A percentile compares a stretch with the other conserved stretches of the same genome.
Evolutionary conservation across 148 eudicot species (phyloP).

Genomic region (Arbutus unedo): DNA sequence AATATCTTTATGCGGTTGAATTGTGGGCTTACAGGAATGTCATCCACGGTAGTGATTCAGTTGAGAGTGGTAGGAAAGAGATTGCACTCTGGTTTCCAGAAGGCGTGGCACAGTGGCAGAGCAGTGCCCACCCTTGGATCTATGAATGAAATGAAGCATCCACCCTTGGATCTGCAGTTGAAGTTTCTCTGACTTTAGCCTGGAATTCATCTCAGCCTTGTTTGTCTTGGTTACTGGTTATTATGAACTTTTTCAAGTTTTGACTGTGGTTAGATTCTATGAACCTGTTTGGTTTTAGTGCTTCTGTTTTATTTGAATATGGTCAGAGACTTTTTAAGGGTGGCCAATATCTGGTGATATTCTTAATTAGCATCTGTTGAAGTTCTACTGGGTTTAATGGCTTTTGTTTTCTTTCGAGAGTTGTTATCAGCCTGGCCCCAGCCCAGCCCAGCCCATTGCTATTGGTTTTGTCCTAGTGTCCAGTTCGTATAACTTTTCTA

Average conservation of each 20-base stretch:
- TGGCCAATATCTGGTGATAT: background rate
- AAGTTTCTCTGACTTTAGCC: background rate
- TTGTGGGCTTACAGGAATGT: conserved; percentile 51
- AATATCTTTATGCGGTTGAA: background rate
- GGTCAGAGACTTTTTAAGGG: background rate
- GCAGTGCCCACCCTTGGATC: conserved; percentile 84
- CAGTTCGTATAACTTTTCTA: background rate
- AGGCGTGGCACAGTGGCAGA: conserved; percentile 68
- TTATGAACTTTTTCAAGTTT: background rate
- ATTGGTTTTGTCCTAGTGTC: background rate
- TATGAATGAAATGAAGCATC: conserved; percentile 68
- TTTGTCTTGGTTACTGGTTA: background rate
- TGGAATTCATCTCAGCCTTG: background rate
- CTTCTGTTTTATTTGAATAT: background rate
- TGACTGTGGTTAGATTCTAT: background rate
- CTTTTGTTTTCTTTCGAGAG: background rate
- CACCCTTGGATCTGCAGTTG: conserved; percentile 71
- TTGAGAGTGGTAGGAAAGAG: conserved; percentile 86
- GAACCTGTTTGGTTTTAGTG: background rate
- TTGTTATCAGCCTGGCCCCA: background rate
- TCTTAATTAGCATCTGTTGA: background rate
- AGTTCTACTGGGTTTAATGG: background rate
- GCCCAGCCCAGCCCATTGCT: background rate
- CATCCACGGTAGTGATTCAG: conserved; percentile 87
- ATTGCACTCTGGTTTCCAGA: conserved; percentile 94